These are phyloP conservation scores for Cercospora sojina DNA, from an alignment of 2,329 filamentous ascomycete species.

Conservation along the genomic window DNA sequence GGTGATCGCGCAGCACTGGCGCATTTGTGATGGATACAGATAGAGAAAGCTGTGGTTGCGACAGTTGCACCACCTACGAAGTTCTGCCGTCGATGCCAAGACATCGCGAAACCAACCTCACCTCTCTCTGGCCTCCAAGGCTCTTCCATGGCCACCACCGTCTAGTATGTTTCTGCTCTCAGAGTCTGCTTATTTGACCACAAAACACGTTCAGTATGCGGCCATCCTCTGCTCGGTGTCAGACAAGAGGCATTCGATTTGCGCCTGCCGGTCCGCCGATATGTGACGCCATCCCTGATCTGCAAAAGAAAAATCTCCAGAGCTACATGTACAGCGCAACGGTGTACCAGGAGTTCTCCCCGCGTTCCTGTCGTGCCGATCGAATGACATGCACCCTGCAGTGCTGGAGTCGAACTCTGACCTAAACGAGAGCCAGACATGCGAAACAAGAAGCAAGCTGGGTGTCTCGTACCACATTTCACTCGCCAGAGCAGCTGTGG, in stretches of 20 bases:
- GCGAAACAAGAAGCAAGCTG: slow-evolving; percentile 7
- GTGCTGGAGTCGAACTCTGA: background rate
- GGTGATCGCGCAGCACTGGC: slow-evolving; percentile 34
- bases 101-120: background rate
- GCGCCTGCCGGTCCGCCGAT: background rate
- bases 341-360: background rate
- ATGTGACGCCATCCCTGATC: background rate
- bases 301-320: background rate
- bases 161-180: background rate
- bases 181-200: background rate
- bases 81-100: background rate
- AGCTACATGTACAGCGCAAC: background rate
- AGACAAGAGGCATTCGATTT: background rate
- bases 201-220: background rate
- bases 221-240: background rate
- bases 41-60: background rate
- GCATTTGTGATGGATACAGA: slow-evolving; percentile 24
- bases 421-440: background rate
- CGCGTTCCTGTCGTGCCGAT: background rate
- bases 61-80: background rate
- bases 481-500: background rate
- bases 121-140: background rate
- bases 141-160: background rate
- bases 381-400: background rate
- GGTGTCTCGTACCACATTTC: background rate